Conservation (phyloP, 805 yeast species). For the Candida gorgasii region DNA sequence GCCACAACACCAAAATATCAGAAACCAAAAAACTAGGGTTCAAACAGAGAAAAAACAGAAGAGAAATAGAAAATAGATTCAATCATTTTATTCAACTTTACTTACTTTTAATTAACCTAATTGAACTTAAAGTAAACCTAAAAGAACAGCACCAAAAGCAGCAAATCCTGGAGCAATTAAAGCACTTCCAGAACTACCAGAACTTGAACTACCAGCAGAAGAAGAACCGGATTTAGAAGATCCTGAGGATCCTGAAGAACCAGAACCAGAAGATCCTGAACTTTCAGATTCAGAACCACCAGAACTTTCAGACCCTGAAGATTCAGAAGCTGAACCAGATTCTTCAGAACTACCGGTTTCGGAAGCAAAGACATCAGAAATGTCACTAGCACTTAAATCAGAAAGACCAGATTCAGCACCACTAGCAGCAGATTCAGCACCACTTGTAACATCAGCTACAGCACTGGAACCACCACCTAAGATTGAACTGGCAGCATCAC, state of each 20-base stretch:
- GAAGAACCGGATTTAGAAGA: conserved; percentile 19
- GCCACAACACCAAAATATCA: too few relatives aligned
- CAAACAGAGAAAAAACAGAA: too few relatives aligned
- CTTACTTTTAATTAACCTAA: not conserved
- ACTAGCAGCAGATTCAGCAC: conserved; percentile 13
- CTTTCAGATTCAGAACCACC: conserved; percentile 9
- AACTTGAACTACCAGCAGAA: conserved; percentile 17
- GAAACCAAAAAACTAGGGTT: too few relatives aligned
- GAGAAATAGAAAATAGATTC: too few relatives aligned
- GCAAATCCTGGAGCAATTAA: conserved; percentile 20
- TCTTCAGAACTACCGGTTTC: conserved; percentile 21
- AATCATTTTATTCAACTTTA: too few relatives aligned
- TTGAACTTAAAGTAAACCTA: conserved; percentile 18
- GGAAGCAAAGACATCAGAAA: conserved; percentile 21
- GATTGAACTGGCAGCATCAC: conserved; percentile 3
- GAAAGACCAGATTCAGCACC: conserved; percentile 18
- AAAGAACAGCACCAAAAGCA: conserved; percentile 19
- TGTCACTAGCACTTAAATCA: conserved; percentile 17
- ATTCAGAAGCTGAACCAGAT: conserved; percentile 24
- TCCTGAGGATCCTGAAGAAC: conserved; percentile 14
- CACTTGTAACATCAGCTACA: conserved; percentile 11
- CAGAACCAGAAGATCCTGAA: conserved; percentile 14
- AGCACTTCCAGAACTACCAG: conserved; percentile 16
- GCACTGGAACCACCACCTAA: conserved; percentile 19
- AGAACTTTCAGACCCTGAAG: conserved; percentile 2